Evolutionary conservation across 2,329 filamentous ascomycete species (phyloP).

Genomic region (Penicillium aurantiogriseum): DNA sequence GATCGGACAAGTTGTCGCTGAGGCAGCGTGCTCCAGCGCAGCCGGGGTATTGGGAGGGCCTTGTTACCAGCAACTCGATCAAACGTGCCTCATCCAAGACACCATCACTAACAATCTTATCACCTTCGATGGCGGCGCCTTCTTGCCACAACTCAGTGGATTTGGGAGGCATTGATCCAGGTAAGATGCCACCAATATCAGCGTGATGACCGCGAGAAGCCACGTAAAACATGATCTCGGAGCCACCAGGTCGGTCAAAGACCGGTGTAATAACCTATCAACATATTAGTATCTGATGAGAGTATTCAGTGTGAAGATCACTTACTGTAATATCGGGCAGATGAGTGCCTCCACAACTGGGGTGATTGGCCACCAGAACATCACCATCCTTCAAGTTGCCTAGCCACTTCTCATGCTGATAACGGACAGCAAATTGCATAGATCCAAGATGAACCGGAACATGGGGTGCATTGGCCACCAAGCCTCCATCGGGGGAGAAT

Average conservation of each 20-base stretch:
- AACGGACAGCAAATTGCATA: constrained; percentile 80
- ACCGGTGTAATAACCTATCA: constrained; percentile 66
- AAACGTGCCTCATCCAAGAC: constrained; percentile 77
- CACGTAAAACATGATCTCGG: constrained; percentile 77
- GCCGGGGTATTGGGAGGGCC: constrained; percentile 71
- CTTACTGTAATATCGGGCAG: constrained; percentile 72
- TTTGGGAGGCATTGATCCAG: constrained; percentile 74
- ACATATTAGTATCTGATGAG: not conserved
- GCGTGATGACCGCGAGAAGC: constrained; percentile 79
- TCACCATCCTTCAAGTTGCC: constrained; percentile 75
- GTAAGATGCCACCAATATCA: constrained; percentile 79
- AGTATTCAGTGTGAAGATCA: constrained; percentile 33
- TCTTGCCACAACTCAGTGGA: constrained; percentile 50
- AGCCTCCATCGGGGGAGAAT: constrained; percentile 71
- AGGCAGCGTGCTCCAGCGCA: constrained; percentile 77
- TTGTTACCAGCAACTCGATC: constrained; percentile 66
- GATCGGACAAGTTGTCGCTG: constrained; percentile 78
- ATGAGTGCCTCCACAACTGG: constrained; percentile 80
- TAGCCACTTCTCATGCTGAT: constrained; percentile 77
- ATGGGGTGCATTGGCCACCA: constrained; percentile 70
- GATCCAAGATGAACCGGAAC: constrained; percentile 77
- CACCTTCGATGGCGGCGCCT: constrained; percentile 47
- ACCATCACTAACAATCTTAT: constrained; percentile 70
- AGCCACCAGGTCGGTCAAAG: constrained; percentile 60
- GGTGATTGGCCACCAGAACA: constrained; percentile 80